Percentiles rank a stretch among this genome's conserved stretches.
Evolutionary conservation across 768 basidiomycete genomes (phyloP).

Genomic region (Agrocybe praecox): DNA sequence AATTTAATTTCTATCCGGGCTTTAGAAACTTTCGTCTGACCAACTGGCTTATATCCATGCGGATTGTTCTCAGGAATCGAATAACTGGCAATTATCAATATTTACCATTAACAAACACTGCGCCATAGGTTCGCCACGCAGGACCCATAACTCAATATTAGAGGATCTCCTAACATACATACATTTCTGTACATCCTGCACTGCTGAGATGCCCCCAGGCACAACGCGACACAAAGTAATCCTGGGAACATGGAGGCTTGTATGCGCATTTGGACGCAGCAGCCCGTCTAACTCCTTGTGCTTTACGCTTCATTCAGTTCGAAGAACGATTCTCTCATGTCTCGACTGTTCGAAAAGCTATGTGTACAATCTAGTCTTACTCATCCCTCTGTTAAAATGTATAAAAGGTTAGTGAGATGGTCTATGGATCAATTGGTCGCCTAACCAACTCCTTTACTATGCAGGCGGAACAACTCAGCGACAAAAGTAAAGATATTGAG

Average conservation of each 20-base stretch:
- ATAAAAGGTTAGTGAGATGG: not conserved
- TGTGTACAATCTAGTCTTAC: not conserved
- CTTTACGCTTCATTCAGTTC: not conserved
- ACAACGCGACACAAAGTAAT: not conserved
- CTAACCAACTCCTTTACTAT: not conserved
- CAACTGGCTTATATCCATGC: too few species aligned
- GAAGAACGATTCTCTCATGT: not conserved
- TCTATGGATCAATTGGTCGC: not conserved
- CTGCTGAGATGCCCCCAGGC: too few species aligned
- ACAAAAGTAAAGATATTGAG: not conserved
- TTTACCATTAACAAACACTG: too few species aligned
- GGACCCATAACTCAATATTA: too few species aligned
- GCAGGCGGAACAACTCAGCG: constrained; percentile 1
- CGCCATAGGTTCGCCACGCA: too few species aligned
- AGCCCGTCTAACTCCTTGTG: not conserved
- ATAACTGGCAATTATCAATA: too few species aligned
- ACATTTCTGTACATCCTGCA: too few species aligned
- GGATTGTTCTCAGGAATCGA: too few species aligned
- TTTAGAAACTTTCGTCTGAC: too few species aligned
- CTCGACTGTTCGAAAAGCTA: not conserved
- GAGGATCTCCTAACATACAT: too few species aligned
- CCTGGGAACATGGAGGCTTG: not conserved
- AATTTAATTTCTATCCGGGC: too few species aligned
- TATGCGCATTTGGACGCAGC: not conserved
- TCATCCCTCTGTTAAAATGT: not conserved